phyloP scores from a whole-genome alignment of 2,329 filamentous ascomycete genomes.

The Fusarium dlaminii region DNA sequence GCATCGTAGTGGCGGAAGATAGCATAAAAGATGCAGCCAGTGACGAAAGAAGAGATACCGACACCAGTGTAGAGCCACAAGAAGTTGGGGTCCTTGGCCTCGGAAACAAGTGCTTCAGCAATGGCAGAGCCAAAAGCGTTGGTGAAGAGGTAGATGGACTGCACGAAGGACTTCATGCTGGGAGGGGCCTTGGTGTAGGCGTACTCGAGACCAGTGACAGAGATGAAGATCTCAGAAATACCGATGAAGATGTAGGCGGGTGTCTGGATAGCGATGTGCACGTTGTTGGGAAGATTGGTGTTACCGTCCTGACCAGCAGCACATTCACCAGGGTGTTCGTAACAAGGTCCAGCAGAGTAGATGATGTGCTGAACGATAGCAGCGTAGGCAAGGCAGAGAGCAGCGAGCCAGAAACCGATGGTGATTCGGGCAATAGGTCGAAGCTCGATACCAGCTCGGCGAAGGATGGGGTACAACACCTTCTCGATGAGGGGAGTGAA shows the following conservation, averaged over 20 bases:
- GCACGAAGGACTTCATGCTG: slow-evolving; percentile 72
- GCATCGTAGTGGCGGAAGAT: slow-evolving; percentile 52
- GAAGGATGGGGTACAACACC: slow-evolving; percentile 69
- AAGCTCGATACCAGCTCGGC: slow-evolving; percentile 66
- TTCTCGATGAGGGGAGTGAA: slow-evolving; percentile 72
- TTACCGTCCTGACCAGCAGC: slow-evolving; percentile 45
- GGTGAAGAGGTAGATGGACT: slow-evolving; percentile 68
- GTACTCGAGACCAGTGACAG: slow-evolving; percentile 76
- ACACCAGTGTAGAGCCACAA: slow-evolving; percentile 73
- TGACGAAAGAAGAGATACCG: slow-evolving; percentile 57
- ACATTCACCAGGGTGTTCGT: slow-evolving; percentile 54
- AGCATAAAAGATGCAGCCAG: slow-evolving; percentile 63
- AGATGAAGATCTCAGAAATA: slow-evolving; percentile 69
- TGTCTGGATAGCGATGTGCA: slow-evolving; percentile 64
- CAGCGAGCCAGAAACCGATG: slow-evolving; percentile 66
- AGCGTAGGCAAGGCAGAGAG: slow-evolving; percentile 66
- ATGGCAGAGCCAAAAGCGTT: slow-evolving; percentile 68
- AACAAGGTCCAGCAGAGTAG: slow-evolving; percentile 63
- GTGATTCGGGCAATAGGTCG: slow-evolving; percentile 73
- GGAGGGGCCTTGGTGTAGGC: slow-evolving; percentile 78
- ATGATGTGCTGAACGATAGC: slow-evolving; percentile 69
- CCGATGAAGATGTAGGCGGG: slow-evolving; percentile 68
- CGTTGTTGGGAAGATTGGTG: slow-evolving; percentile 51
- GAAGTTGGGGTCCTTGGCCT: slow-evolving; percentile 70
- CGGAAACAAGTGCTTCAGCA: slow-evolving; percentile 68